Percentiles rank a stretch among this genome's conserved stretches.
Conservation (phyloP, 495 filamentous ascomycete species). For the Echria macrotheca region DNA sequence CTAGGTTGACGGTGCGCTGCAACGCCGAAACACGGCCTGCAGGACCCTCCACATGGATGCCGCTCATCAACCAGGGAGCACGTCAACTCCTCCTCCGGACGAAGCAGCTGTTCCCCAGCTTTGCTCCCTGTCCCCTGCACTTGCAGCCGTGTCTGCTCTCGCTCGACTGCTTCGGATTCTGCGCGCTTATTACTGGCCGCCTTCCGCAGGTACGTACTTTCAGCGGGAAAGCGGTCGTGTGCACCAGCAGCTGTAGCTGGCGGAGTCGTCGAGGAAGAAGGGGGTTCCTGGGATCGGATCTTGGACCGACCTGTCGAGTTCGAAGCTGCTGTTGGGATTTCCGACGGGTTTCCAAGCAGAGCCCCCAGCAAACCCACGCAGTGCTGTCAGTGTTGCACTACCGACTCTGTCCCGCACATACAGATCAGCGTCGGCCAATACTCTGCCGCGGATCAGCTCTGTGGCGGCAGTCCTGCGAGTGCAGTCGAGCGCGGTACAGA, state of each 20-base stretch:
- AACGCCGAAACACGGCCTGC: constrained; percentile 16
- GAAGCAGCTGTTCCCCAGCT: constrained; percentile 26
- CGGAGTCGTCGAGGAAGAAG: neutral
- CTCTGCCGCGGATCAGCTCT: constrained; percentile 8
- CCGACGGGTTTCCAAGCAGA: constrained; percentile 8
- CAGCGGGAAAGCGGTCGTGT: neutral
- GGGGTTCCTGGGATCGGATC: neutral
- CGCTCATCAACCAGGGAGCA: constrained; percentile 3
- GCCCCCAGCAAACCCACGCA: neutral
- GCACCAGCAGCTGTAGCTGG: neutral
- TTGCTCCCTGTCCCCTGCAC: constrained; percentile 16
- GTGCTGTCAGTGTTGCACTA: neutral
- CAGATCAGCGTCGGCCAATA: constrained; percentile 9
- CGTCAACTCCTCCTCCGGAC: too few relatives aligned
- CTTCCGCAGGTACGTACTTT: neutral
- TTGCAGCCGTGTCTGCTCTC: constrained; percentile 13
- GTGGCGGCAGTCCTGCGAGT: constrained; percentile 7
- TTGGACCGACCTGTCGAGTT: neutral
- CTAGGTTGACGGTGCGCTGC: constrained; percentile 2
- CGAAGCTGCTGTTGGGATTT: neutral
- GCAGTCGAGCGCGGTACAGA: neutral
- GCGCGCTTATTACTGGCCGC: constrained; percentile 5
- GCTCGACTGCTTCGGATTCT: too few relatives aligned
- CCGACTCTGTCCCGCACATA: neutral
- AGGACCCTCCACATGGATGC: constrained; percentile 14